Base-by-base conservation (phyloP, 1,284 basidiomycete species). In the Stygiomarasmius scandens region DNA sequence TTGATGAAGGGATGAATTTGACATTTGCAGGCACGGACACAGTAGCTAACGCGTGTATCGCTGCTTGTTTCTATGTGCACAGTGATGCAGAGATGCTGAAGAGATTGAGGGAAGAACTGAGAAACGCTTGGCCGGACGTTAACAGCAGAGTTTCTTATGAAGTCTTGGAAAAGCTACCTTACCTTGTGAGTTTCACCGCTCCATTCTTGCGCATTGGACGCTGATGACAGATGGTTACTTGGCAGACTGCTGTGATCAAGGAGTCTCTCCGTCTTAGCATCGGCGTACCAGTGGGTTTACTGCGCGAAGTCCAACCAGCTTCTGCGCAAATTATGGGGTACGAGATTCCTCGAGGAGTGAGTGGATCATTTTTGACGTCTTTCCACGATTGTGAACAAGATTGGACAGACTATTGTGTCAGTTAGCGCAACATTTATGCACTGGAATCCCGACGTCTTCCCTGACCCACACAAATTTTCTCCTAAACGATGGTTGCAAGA, bases 401-500 rank as follows among this genome's bases (percentile, higher is more conserved):
- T 12, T 53, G 50, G n/a, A 11, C 32, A 70, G 66, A 64, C 67
- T 0, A 59, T 63, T 6, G 67, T 71, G 12, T 61, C 62, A 38
- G 62, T 66, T 24, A 63, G 64, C 36, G 20, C 55, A 11, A 50
- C 57, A 1, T 66, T 65, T 24, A 63, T 71, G 12, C 65, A 64
- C 36, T 45, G 60, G 36, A 64, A 65, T 51, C 50, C 61, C 2
- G 50, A 58, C 3, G 22, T 69, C 16, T 67, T 67, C 55, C 55
- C 59, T 19, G 66, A 68, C 11, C 67, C 72, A 0, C 55, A 63
- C 11, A 56, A 58, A 0, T 74, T 74, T 58, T 55, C 59, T 20
- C 71, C 72, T 2, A 71, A 72, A 25, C 60, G 69, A n/a, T 71
- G 69, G 69, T 61, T 69, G 12, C 51, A 58, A 1, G 34, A 55